A percentile compares a stretch with the other conserved stretches of the same genome.
These are phyloP conservation scores for Calonectria pseudoreteaudii DNA, from an alignment of 2,329 filamentous ascomycete genomes.

Conservation along the genomic window DNA sequence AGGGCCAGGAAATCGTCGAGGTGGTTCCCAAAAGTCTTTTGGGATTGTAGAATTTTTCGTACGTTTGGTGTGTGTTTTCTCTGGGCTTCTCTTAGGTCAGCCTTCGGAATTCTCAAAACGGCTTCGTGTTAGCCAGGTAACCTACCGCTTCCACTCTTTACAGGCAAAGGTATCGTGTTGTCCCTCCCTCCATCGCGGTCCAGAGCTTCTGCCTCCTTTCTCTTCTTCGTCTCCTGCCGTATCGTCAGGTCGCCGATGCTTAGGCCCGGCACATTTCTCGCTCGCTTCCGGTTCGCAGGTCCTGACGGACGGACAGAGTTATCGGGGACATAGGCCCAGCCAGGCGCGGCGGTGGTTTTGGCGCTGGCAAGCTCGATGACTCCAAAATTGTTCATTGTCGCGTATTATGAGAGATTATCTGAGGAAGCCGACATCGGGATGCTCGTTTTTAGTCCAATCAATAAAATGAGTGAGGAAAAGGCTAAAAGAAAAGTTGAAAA, in stretches of 20 bases:
- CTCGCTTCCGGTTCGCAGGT: constrained; percentile 77
- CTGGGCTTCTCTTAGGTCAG: constrained; percentile 48
- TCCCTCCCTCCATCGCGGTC: constrained; percentile 84
- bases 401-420: constrained; percentile 8
- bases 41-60: constrained; percentile 81
- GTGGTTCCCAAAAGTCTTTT: constrained; percentile 87
- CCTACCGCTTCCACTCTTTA: constrained; percentile 61
- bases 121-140: not conserved
- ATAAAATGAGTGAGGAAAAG: not conserved
- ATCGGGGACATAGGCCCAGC: constrained; percentile 93
- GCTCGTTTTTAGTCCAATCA: not conserved
- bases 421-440: not conserved
- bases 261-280: constrained; percentile 65
- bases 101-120: not conserved
- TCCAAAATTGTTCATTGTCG: constrained; percentile 74
- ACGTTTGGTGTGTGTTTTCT: constrained; percentile 76
- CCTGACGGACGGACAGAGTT: constrained; percentile 69
- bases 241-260: constrained; percentile 77
- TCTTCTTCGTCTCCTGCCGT: constrained; percentile 84
- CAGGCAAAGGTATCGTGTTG: constrained; percentile 75
- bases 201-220: constrained; percentile 84
- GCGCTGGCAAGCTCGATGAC: constrained; percentile 85
- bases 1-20: constrained; percentile 82
- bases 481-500: not conserved
- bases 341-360: constrained; percentile 78